Conservation (phyloP, 495 filamentous ascomycete species). For the Cetradonia linearis region DNA sequence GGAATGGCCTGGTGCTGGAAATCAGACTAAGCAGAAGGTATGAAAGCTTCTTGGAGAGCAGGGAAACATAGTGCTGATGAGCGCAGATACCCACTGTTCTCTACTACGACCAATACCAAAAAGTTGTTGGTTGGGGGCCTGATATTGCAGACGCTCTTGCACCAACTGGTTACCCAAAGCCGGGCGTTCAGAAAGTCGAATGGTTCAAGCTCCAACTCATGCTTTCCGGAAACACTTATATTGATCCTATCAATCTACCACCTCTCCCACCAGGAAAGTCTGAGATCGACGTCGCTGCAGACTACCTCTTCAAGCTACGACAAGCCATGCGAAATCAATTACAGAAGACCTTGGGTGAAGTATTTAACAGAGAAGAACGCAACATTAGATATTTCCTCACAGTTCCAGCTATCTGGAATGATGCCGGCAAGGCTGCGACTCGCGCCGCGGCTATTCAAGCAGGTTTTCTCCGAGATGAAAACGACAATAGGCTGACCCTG, state of each 20-base stretch:
- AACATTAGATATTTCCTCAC: constrained; percentile 71
- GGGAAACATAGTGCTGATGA: not conserved
- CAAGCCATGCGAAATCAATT: constrained; percentile 68
- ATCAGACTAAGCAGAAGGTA: constrained; percentile 70
- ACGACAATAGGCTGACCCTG: constrained; percentile 63
- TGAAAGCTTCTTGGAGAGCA: not conserved
- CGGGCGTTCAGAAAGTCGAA: constrained; percentile 71
- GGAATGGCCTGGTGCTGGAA: constrained; percentile 69
- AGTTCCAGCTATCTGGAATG: constrained; percentile 73
- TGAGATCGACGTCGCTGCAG: constrained; percentile 69
- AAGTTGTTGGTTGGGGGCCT: constrained; percentile 72
- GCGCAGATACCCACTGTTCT: constrained; percentile 65
- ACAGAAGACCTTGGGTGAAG: constrained; percentile 66
- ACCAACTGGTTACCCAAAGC: constrained; percentile 70
- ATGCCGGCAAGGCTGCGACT: constrained; percentile 69
- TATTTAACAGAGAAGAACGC: constrained; percentile 67
- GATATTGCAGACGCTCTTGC: constrained; percentile 72
- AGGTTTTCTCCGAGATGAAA: constrained; percentile 65
- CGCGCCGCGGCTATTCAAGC: constrained; percentile 68
- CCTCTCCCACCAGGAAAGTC: constrained; percentile 69
- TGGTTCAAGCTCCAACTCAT: constrained; percentile 80
- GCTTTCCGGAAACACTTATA: constrained; percentile 72
- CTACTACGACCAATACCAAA: constrained; percentile 75
- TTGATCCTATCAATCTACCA: constrained; percentile 71
- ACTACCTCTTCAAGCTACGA: constrained; percentile 70